Percentiles rank a stretch among this genome's conserved stretches.
Evolutionary conservation across 2,329 filamentous ascomycete species (phyloP).

Genomic region (Cladosporium halotolerans): DNA sequence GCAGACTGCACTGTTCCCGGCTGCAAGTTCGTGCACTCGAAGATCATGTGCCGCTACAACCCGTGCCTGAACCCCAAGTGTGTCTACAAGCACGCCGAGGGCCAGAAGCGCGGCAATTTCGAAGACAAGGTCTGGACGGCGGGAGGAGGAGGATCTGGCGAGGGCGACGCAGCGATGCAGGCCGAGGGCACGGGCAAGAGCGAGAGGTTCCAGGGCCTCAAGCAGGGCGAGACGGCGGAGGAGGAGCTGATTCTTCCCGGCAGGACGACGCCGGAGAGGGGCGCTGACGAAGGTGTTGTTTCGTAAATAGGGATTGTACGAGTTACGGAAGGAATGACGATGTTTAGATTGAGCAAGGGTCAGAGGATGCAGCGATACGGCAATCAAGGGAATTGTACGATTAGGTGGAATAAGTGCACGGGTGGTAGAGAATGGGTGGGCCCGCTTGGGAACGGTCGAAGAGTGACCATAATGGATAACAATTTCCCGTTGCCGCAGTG

Average conservation of each 20-base stretch:
- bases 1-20: slow-evolving; percentile 73
- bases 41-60: slow-evolving; percentile 80
- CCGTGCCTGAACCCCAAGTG: slow-evolving; percentile 88
- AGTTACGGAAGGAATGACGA: neutral
- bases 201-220: slow-evolving; percentile 23
- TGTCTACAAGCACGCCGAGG: slow-evolving; percentile 82
- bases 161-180: slow-evolving; percentile 15
- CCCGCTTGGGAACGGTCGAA: neutral
- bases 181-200: slow-evolving; percentile 14
- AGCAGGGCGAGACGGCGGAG: slow-evolving; percentile 19
- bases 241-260: slow-evolving; percentile 32
- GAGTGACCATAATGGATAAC: neutral
- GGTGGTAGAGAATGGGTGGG: neutral
- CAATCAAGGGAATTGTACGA: neutral
- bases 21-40: slow-evolving; percentile 86
- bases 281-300: slow-evolving; percentile 9
- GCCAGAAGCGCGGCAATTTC: slow-evolving; percentile 74
- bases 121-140: slow-evolving; percentile 89
- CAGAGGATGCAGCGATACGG: neutral
- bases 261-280: slow-evolving; percentile 13
- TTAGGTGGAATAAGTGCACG: neutral
- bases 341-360: neutral
- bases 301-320: neutral
- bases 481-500: neutral
- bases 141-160: slow-evolving; percentile 31